Evolutionary conservation across 139 green algal species (phyloP).

Genomic region (Coelastrella sp.): DNA sequence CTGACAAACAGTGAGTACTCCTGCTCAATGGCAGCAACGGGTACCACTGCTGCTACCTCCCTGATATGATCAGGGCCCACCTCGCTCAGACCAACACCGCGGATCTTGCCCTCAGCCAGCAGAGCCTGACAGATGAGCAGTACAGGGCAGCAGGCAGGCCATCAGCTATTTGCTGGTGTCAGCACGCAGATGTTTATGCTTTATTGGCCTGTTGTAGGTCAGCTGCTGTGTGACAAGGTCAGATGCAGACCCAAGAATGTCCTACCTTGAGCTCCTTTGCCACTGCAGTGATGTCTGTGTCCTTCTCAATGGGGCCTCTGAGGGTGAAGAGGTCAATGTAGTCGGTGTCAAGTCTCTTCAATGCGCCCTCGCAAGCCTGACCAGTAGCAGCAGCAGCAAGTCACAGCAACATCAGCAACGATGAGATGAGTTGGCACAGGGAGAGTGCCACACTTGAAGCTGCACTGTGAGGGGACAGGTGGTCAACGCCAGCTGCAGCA

Average conservation of each 20-base stretch:
- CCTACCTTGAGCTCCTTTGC: conserved; percentile 43
- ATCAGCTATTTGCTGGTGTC: too few relatives aligned
- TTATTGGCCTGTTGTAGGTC: too few relatives aligned
- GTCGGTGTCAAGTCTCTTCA: conserved; percentile 55
- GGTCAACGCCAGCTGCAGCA: too few relatives aligned
- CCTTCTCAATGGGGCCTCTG: conserved; percentile 9
- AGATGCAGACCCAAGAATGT: not conserved
- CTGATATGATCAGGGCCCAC: conserved; percentile 67
- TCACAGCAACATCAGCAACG: not conserved
- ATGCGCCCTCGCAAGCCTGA: conserved; percentile 50
- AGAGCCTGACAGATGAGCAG: conserved; percentile 39
- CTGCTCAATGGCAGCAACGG: conserved; percentile 78
- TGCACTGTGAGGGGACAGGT: too few relatives aligned
- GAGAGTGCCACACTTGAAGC: too few relatives aligned
- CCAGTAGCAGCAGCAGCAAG: not conserved
- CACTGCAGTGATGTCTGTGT: not conserved
- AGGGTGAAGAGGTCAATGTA: conserved; percentile 45
- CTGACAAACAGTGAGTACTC: conserved; percentile 80
- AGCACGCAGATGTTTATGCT: too few relatives aligned
- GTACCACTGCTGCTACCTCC: conserved; percentile 71
- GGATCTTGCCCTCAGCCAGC: conserved; percentile 77
- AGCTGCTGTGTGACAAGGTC: not conserved
- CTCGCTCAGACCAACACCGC: conserved; percentile 81
- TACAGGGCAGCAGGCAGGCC: not conserved
- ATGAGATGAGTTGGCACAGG: too few relatives aligned